Percentiles rank a stretch among this genome's conserved stretches.
Conservation (phyloP, 179 eudicot genomes). For the Spergularia azorica region DNA sequence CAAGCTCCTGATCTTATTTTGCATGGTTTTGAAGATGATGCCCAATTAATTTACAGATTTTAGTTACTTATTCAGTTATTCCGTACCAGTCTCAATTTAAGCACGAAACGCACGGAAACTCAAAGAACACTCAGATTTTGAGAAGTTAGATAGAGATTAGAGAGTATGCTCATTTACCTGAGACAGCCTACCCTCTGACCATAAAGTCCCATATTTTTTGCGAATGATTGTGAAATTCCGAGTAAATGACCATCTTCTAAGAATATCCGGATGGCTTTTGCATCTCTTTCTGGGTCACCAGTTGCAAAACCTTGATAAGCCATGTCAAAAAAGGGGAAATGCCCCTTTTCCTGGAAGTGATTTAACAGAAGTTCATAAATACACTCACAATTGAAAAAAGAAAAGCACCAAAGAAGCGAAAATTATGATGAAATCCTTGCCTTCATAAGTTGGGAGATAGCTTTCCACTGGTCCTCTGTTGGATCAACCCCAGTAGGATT, state of each 20-base stretch:
- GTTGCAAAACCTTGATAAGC: conserved; percentile 99
- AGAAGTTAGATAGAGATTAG: not conserved
- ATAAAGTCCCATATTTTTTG: conserved; percentile 99
- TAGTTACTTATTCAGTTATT: not conserved
- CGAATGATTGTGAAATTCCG: conserved; percentile 94
- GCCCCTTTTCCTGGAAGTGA: conserved; percentile 73
- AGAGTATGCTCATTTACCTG: conserved; percentile 49
- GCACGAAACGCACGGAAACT: not conserved
- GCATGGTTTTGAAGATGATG: no score
- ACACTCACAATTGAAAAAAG: not conserved
- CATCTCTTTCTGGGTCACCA: conserved; percentile 98
- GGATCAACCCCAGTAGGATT: conserved; percentile 99
- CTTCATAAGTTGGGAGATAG: conserved; percentile 84
- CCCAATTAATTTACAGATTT: not conserved
- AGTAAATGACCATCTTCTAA: conserved; percentile 93
- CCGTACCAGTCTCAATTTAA: not conserved
- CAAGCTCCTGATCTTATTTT: no score
- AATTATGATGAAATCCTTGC: conserved; percentile 26
- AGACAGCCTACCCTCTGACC: conserved; percentile 99
- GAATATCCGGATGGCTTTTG: conserved; percentile 89
- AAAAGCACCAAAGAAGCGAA: not conserved
- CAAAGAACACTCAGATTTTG: not conserved
- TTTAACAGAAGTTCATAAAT: conserved; percentile 8
- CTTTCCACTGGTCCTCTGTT: conserved; percentile 93
- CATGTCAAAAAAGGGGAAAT: conserved; percentile 98